Evolutionary conservation across 495 filamentous ascomycete species (phyloP).

Genomic region (Hypoxylon lenormandii): DNA sequence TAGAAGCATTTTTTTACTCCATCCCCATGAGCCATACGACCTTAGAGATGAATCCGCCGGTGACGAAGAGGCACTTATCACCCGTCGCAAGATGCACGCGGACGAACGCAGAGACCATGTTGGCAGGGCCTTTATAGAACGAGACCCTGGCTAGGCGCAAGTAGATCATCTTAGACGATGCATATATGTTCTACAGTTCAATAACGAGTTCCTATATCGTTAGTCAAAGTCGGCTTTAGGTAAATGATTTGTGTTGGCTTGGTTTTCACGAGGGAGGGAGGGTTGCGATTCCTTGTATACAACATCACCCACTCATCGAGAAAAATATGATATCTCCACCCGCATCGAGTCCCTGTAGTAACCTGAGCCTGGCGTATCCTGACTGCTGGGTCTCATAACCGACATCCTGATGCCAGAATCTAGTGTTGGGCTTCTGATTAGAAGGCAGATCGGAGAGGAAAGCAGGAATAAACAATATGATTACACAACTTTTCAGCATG

Average conservation of each 20-base stretch:
- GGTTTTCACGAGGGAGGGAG: neutral
- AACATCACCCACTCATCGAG: slow-evolving; percentile 45
- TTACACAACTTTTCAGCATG: no score
- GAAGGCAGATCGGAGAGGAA: no score
- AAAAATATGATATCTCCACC: slow-evolving; percentile 57
- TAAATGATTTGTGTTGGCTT: slow-evolving; percentile 43
- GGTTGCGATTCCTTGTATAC: slow-evolving; percentile 51
- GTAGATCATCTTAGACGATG: slow-evolving; percentile 53
- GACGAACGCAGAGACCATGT: slow-evolving; percentile 67
- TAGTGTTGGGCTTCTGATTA: slow-evolving; percentile 64
- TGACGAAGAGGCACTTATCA: slow-evolving; percentile 77
- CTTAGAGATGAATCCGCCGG: slow-evolving; percentile 57
- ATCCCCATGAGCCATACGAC: slow-evolving; percentile 56
- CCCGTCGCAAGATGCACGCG: slow-evolving; percentile 75
- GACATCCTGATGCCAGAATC: slow-evolving; percentile 56
- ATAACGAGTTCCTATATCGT: slow-evolving; percentile 51
- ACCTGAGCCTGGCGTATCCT: slow-evolving; percentile 68
- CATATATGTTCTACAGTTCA: slow-evolving; percentile 48
- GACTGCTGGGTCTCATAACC: slow-evolving; percentile 71
- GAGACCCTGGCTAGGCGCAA: slow-evolving; percentile 37
- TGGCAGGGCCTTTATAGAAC: slow-evolving; percentile 51
- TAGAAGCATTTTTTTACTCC: slow-evolving; percentile 62
- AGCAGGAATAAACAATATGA: no score
- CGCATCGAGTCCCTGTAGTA: slow-evolving; percentile 67
- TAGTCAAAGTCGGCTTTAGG: slow-evolving; percentile 30